Conservation (phyloP, 352 stramenopile genomes). For the Elongisporangium undulatum region DNA sequence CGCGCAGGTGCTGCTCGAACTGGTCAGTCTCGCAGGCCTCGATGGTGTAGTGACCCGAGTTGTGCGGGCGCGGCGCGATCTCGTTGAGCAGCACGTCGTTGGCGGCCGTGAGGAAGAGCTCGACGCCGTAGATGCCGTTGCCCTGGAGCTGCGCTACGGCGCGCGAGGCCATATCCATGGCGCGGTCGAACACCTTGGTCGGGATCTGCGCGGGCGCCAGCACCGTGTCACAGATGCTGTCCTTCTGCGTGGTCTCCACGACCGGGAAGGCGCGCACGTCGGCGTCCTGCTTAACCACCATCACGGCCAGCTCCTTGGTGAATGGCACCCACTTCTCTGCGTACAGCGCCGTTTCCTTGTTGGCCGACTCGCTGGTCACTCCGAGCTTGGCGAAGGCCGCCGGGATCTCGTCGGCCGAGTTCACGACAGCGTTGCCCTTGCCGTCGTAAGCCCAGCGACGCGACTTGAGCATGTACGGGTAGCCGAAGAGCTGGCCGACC, state of each 20-base stretch:
- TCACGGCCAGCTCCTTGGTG: constrained; percentile 94
- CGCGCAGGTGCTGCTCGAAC: constrained; percentile 98
- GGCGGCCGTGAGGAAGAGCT: constrained; percentile 94
- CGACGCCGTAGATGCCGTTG: constrained; percentile 95
- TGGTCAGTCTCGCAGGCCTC: constrained; percentile 96
- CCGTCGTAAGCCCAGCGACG: constrained; percentile 96
- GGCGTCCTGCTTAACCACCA: constrained; percentile 89
- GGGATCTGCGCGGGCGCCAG: constrained; percentile 86
- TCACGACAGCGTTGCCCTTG: constrained; percentile 94
- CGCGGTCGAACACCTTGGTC: constrained; percentile 27
- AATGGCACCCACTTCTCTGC: constrained; percentile 98
- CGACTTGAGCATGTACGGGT: constrained; percentile 98
- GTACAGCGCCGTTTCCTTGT: constrained; percentile 59
- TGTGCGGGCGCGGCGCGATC: constrained; percentile 96
- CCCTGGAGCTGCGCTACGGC: constrained; percentile 82
- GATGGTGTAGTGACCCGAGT: constrained; percentile 99
- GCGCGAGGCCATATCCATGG: constrained; percentile 48
- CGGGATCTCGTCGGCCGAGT: constrained; percentile 66
- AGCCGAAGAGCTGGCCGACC: constrained; percentile 72
- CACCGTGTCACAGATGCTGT: constrained; percentile 97
- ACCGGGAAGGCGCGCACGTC: constrained; percentile 92
- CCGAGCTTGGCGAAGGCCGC: constrained; percentile 82
- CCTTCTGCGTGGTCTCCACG: constrained; percentile 95
- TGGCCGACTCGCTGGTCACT: constrained; percentile 20
- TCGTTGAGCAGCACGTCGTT: constrained; percentile 95